phyloP scores from a whole-genome alignment of 2,329 filamentous ascomycete genomes.

The Nothopassalora personata region DNA sequence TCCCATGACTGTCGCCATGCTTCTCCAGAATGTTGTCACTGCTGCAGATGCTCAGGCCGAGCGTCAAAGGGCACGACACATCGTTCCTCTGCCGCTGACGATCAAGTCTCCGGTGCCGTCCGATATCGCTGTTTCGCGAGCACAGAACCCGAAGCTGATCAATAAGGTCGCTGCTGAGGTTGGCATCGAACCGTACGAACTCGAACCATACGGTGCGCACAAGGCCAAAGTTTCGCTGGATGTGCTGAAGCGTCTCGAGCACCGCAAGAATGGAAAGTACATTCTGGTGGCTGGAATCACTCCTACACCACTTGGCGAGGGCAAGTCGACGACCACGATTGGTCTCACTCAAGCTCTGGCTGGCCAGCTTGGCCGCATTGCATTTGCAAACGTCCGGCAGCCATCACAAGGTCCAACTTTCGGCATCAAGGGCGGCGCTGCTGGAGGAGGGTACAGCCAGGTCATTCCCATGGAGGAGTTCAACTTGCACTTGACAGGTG shows the following conservation, averaged over 20 bases:
- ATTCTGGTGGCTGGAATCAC: constrained; percentile 94
- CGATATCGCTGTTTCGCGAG: constrained; percentile 85
- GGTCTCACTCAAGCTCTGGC: constrained; percentile 89
- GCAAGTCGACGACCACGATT: constrained; percentile 97
- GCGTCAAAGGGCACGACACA: constrained; percentile 70
- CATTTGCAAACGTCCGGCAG: constrained; percentile 94
- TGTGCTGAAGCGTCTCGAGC: constrained; percentile 74
- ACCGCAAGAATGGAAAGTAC: constrained; percentile 85
- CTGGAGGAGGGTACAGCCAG: constrained; percentile 95
- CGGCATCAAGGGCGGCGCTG: constrained; percentile 96
- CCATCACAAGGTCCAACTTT: constrained; percentile 97
- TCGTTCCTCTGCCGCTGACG: constrained; percentile 78
- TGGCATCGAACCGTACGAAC: constrained; percentile 79
- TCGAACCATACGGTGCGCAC: constrained; percentile 90
- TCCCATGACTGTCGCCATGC: constrained; percentile 98
- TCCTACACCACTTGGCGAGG: constrained; percentile 91
- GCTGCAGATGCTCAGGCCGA: constrained; percentile 78
- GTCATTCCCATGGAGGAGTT: constrained; percentile 99
- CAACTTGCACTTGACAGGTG: constrained; percentile 93
- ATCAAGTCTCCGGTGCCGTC: constrained; percentile 80
- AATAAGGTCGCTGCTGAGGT: constrained; percentile 78
- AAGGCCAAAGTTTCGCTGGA: constrained; percentile 92
- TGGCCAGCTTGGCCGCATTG: constrained; percentile 78
- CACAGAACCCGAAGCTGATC: constrained; percentile 88
- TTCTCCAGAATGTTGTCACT: constrained; percentile 90